Evolutionary conservation across 2,329 filamentous ascomycete genomes (phyloP), one percentile per base, ranked within the genome.

Genomic region (Colletotrichum zoysiae): DNA sequence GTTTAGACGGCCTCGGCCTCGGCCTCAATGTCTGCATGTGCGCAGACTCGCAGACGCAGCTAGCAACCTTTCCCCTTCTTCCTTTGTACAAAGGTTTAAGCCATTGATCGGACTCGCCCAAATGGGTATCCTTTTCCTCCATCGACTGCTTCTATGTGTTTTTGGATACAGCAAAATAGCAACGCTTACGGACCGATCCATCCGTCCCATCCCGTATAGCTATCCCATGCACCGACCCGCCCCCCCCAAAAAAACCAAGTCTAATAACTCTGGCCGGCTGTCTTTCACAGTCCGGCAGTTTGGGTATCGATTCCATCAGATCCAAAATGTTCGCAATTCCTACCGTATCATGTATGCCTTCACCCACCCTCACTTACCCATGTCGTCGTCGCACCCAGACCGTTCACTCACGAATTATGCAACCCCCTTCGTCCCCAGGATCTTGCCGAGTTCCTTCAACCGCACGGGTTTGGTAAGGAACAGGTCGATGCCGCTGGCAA

Each of bases 381-480:
- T 18, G n/a, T 16, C 3, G 5, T n/a, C 23, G 18, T 6, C 26
- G 18, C 9, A 35, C 3, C 5, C 35, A 2, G n/a, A 8, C 12
- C 3, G 35, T 35, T 40, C 12, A 3, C 35, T 30, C 33, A 18
- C 4, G 12, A 5, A 50, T 65, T 16, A 65, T 11, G 62, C 55
- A 20, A 70, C 12, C 1, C 46, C 61, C 11, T 53, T 70, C 0
- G 51, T 65, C 30, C 58, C 65, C 16, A 74, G 1, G 2, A 74
- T 74, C 3, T 33, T 70, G n/a, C 67, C 74, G 8, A 86, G 67
- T 46, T 84, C 81, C 35, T 82, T 83, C 26, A 86, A 70, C 7
- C 80, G 78, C 0, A 89, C 85, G 0, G 87, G 87, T 74, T 89
- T 88, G 44, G 87, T 87, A 23, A 89, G 74, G 65, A 88, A 89